phyloP scores from a whole-genome alignment of 2,329 filamentous ascomycete genomes.

The Ophiostoma himal-ulmi region DNA sequence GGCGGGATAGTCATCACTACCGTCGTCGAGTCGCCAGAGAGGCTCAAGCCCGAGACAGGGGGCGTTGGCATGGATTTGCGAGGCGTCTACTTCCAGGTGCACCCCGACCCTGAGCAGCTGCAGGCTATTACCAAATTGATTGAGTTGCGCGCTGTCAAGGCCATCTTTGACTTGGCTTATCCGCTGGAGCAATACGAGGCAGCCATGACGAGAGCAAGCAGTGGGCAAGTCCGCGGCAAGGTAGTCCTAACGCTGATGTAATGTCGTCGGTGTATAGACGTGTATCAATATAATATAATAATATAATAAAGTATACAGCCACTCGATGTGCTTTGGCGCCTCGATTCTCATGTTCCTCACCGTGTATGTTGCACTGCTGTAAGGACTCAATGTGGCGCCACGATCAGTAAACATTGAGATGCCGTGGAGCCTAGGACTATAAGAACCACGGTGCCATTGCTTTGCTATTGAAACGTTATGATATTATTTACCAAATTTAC shows the following conservation, averaged over 20 bases:
- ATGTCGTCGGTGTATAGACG: not conserved
- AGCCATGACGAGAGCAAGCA: not conserved
- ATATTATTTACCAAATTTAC: not conserved
- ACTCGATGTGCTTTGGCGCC: no score
- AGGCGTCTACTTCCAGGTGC: not conserved
- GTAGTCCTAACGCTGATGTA: not conserved
- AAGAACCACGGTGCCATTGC: no score
- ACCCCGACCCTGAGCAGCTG: not conserved
- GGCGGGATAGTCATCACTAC: not conserved
- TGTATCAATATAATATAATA: no score
- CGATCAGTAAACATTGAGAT: no score
- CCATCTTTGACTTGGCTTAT: not conserved
- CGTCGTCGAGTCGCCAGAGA: not conserved
- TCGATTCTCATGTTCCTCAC: no score
- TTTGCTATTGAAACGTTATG: no score
- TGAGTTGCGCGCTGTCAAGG: not conserved
- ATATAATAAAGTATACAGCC: no score
- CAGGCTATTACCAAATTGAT: not conserved
- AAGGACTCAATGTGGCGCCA: no score
- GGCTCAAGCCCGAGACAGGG: not conserved
- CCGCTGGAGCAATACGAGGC: not conserved
- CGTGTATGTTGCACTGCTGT: no score
- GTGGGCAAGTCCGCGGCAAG: not conserved
- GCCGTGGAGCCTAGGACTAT: no score
- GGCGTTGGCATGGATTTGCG: not conserved